phyloP scores from a whole-genome alignment of 1,139 yeast species.

The Yamadazyma buinensis region DNA sequence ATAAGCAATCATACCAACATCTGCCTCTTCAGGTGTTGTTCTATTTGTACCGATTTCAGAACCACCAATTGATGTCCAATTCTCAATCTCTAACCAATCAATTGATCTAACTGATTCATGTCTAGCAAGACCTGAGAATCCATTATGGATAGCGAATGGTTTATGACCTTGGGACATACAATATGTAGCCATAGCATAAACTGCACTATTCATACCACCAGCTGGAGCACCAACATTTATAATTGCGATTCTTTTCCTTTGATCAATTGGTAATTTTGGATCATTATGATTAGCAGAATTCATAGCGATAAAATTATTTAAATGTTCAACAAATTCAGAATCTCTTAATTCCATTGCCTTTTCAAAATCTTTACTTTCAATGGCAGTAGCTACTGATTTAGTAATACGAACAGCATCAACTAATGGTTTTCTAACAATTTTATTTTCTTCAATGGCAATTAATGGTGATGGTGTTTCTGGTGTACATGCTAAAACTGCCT shows the following conservation, averaged over 20 bases:
- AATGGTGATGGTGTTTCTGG: constrained; percentile 94
- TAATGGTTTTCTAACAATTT: constrained; percentile 76
- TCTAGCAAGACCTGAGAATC: constrained; percentile 73
- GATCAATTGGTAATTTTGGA: constrained; percentile 49
- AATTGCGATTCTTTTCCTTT: constrained; percentile 64
- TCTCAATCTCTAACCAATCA: constrained; percentile 66
- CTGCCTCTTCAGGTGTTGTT: constrained; percentile 61
- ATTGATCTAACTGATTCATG: constrained; percentile 64
- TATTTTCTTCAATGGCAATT: constrained; percentile 87
- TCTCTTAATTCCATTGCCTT: constrained; percentile 80
- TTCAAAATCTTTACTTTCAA: constrained; percentile 71
- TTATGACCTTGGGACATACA: constrained; percentile 74
- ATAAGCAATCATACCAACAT: constrained; percentile 71
- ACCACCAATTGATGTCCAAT: constrained; percentile 75
- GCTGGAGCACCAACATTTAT: constrained; percentile 83
- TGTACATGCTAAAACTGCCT: constrained; percentile 82
- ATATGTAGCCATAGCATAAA: constrained; percentile 69
- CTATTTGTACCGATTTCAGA: constrained; percentile 82
- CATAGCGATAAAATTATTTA: constrained; percentile 55
- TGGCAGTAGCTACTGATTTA: constrained; percentile 82
- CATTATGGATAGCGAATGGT: constrained; percentile 71
- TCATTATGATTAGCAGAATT: constrained; percentile 62
- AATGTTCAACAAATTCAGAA: constrained; percentile 66
- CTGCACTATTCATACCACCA: constrained; percentile 77
- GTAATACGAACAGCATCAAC: constrained; percentile 89